phyloP scores from a whole-genome alignment of 2,329 filamentous ascomycete genomes.

The Leptodontidium sp. region DNA sequence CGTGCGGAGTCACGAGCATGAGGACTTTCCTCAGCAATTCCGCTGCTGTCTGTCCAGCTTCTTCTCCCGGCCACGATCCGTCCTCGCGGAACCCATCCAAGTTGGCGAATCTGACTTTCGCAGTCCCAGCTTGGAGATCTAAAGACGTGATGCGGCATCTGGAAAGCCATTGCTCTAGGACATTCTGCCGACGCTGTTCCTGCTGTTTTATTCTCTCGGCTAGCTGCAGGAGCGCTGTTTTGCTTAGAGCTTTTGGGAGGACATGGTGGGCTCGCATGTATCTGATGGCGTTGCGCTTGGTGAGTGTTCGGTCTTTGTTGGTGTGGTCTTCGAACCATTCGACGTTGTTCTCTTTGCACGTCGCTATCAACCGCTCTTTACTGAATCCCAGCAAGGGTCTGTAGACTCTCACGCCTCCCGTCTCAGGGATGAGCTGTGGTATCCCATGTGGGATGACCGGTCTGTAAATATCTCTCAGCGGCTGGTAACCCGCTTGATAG shows the following conservation, averaged over 20 bases:
- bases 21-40: slow-evolving; percentile 57
- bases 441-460: background rate
- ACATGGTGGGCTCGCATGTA: slow-evolving; percentile 64
- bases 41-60: slow-evolving; percentile 47
- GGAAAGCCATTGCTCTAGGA: slow-evolving; percentile 63
- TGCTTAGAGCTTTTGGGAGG: slow-evolving; percentile 76
- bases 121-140: slow-evolving; percentile 46
- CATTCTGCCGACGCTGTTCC: slow-evolving; percentile 55
- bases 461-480: background rate
- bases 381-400: slow-evolving; percentile 75
- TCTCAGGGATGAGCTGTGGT: slow-evolving; percentile 52
- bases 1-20: slow-evolving; percentile 57
- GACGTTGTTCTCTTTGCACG: slow-evolving; percentile 73
- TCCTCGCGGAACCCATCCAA: slow-evolving; percentile 8
- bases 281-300: slow-evolving; percentile 82
- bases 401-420: slow-evolving; percentile 71
- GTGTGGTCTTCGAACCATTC: slow-evolving; percentile 87
- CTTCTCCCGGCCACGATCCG: background rate
- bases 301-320: slow-evolving; percentile 80
- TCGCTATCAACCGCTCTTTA: slow-evolving; percentile 77
- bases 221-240: slow-evolving; percentile 68
- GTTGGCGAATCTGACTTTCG: slow-evolving; percentile 40
- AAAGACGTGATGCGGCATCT: slow-evolving; percentile 51
- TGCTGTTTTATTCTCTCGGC: slow-evolving; percentile 58
- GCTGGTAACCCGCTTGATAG: no score